Conservation (phyloP, 192 early-diverging fungal species). For the Oehlia diaphana region DNA sequence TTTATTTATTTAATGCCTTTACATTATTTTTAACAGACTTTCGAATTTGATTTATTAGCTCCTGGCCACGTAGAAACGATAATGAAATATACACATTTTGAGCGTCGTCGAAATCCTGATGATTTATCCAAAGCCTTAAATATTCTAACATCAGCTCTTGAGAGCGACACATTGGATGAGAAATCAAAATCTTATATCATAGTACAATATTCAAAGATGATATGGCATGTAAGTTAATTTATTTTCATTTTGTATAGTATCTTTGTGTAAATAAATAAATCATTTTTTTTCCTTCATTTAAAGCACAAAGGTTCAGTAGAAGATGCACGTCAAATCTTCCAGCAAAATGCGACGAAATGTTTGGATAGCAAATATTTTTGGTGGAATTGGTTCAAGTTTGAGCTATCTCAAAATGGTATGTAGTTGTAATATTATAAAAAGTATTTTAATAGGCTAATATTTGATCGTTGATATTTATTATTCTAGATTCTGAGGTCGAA, state of each 20-base stretch:
- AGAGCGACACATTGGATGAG: constrained; percentile 41
- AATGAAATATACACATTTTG: constrained; percentile 63
- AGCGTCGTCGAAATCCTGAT: constrained; percentile 52
- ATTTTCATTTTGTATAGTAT: neutral
- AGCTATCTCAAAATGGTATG: constrained; percentile 58
- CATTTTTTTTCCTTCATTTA: neutral
- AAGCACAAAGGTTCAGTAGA: constrained; percentile 32
- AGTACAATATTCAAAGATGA: constrained; percentile 51
- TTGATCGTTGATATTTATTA: neutral
- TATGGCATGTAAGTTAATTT: constrained; percentile 42
- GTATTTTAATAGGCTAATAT: neutral
- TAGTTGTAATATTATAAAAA: neutral
- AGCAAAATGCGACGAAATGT: constrained; percentile 43
- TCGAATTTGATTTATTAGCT: constrained; percentile 40
- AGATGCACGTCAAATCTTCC: constrained; percentile 50
- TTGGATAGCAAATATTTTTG: constrained; percentile 57
- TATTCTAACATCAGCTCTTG: constrained; percentile 35
- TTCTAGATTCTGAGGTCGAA: constrained; percentile 39
- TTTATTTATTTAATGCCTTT: neutral
- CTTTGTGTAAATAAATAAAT: neutral
- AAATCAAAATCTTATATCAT: constrained; percentile 54
- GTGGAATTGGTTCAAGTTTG: constrained; percentile 61
- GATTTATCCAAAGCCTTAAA: constrained; percentile 45
- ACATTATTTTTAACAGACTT: neutral
- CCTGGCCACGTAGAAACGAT: constrained; percentile 68